Evolutionary conservation across 202 grass and related monocot genomes (phyloP).

Genomic region (Musa balbisiana): DNA sequence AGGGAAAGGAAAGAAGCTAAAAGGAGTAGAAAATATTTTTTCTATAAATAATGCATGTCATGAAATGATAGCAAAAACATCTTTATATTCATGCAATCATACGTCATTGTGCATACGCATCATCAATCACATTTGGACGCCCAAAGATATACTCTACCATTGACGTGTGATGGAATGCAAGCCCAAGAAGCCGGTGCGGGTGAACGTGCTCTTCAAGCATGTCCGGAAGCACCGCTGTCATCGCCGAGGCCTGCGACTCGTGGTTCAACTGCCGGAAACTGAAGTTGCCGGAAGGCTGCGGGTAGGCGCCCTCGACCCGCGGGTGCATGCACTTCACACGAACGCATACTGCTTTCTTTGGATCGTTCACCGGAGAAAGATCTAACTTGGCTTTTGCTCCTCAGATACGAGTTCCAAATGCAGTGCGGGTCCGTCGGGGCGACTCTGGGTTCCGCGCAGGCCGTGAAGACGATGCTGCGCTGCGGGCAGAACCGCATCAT

Average conservation of each 20-base stretch:
- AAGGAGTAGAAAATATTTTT: no score
- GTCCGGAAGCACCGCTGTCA: conserved; percentile 47
- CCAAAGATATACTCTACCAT: no score
- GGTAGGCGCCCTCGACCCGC: conserved; percentile 34
- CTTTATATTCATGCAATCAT: no score
- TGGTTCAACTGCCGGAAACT: conserved; percentile 98
- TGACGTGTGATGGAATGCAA: conserved; percentile 24
- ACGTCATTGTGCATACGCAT: no score
- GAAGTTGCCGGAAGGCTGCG: conserved; percentile 69
- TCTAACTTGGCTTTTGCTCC: neutral
- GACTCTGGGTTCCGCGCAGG: conserved; percentile 74
- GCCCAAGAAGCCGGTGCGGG: conserved; percentile 57
- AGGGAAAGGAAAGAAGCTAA: no score
- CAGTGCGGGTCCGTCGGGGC: conserved; percentile 90
- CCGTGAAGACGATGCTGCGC: conserved; percentile 75
- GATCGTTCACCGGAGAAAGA: no score
- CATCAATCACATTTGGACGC: no score
- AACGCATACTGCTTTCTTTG: no score
- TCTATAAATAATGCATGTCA: no score
- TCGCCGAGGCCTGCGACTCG: conserved; percentile 76
- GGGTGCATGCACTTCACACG: neutral
- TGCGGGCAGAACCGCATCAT: conserved; percentile 66
- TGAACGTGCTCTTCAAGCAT: conserved; percentile 86
- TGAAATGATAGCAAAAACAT: no score
- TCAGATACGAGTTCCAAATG: conserved; percentile 93